These are phyloP conservation scores for Solanum hybrid DNA, from an alignment of 305 asterid species.

Conservation along the genomic window DNA sequence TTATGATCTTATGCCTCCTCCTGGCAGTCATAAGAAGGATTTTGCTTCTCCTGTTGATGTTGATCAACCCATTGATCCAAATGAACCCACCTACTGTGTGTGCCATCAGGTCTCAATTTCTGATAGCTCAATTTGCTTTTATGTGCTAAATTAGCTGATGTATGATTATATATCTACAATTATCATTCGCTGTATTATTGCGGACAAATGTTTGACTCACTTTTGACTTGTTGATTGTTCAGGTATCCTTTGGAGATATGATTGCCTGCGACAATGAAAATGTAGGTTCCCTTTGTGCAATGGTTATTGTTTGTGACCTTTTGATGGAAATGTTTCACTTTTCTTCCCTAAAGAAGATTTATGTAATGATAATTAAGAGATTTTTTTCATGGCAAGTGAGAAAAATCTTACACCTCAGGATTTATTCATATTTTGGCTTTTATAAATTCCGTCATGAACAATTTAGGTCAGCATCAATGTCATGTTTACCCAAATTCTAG, in stretches of 20 bases:
- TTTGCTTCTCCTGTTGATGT: conserved; percentile 59
- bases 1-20: conserved; percentile 97
- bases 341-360: background rate
- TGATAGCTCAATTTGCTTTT: background rate
- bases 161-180: background rate
- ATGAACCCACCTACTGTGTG: conserved; percentile 93
- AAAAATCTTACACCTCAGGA: background rate
- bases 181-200: background rate
- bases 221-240: conserved; percentile 21
- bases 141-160: background rate
- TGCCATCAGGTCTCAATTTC: conserved; percentile 67
- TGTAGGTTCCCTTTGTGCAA: conserved; percentile 25
- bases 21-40: conserved; percentile 73
- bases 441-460: background rate
- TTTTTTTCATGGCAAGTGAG: background rate
- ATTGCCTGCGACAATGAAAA: conserved; percentile 98
- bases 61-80: conserved; percentile 89
- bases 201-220: background rate
- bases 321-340: background rate
- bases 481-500: background rate
- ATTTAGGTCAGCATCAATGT: background rate
- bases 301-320: conserved; percentile 2
- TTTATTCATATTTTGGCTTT: background rate
- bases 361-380: background rate
- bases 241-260: conserved; percentile 98